Conservation (phyloP, 2,329 filamentous ascomycete genomes). For the Coniochaeta sp. region DNA sequence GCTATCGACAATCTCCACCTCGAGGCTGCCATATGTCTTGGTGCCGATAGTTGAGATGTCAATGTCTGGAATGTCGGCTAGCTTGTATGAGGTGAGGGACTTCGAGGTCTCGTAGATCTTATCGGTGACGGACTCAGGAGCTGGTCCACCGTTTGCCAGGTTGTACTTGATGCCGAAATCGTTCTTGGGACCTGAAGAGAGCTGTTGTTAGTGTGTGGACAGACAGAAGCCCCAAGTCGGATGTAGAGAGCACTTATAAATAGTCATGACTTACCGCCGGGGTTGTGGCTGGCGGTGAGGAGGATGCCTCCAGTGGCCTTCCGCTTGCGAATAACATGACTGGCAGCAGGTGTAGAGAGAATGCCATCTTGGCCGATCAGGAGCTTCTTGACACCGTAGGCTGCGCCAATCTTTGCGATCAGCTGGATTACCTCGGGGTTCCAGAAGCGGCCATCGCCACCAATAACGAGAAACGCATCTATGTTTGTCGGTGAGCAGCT, state of each 20-base stretch:
- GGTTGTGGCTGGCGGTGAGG: conserved; percentile 95
- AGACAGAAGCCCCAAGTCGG: neutral
- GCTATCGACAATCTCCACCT: conserved; percentile 94
- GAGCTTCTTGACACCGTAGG: conserved; percentile 98
- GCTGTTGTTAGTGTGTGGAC: neutral
- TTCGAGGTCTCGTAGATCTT: conserved; percentile 95
- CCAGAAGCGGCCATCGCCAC: conserved; percentile 93
- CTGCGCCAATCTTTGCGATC: conserved; percentile 94
- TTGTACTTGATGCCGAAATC: conserved; percentile 99
- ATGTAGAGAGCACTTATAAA: neutral
- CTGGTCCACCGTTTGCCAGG: conserved; percentile 89
- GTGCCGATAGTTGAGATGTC: conserved; percentile 79
- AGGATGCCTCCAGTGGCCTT: conserved; percentile 95
- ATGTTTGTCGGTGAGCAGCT: neutral
- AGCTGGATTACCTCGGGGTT: conserved; percentile 95
- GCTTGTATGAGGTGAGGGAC: conserved; percentile 84
- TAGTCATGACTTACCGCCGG: conserved; percentile 63
- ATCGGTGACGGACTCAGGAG: conserved; percentile 94
- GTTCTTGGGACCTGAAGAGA: conserved; percentile 65
- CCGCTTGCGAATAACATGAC: conserved; percentile 89
- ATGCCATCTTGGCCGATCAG: conserved; percentile 95
- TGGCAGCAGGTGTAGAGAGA: conserved; percentile 90
- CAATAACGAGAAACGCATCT: conserved; percentile 85
- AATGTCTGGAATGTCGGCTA: conserved; percentile 77
- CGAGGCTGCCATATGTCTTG: conserved; percentile 74